Base-by-base conservation (phyloP, 768 basidiomycete genomes). In the Tylopilus balloui region DNA sequence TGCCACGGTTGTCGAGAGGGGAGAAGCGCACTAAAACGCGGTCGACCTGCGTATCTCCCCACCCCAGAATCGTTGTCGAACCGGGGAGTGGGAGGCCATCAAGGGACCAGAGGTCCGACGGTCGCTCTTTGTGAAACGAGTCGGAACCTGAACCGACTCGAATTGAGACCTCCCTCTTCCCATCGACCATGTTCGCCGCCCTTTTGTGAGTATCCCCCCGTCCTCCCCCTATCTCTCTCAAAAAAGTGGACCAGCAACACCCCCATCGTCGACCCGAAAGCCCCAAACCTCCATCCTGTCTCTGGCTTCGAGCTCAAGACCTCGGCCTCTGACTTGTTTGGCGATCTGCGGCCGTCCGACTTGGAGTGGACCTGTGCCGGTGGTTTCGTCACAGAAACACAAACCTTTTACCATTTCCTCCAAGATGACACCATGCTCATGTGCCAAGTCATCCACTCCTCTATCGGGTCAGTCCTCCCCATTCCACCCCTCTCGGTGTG, bases 321-420 rank as follows among this genome's bases (percentile, higher is more conserved):
- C 12, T 72, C 75, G 7, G 78, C 76, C 23, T 71, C 75, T 20
- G 80, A 88, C 56, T 68, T 86, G 40, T 83, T 80, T 53, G 91
- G 90, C n/a, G 79, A 83, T 57, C 81, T 95, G 48, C 80, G 80
- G 56, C 70, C 78, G 17, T 78, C 77, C 58, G 92, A 95, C 67
- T 78, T 79, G 27, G 84, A 88, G 63, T 95, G 92, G 92, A 64
- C 80, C 25, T 92, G 88, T 66, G 73, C 82, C 0, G 75, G 81
- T 42, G 92, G 94, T 1, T 95, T 98, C 66, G 78, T 80, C 21
- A 86, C 92, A 0, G 96, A 98, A 68, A 96, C 95, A 0, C 92
- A 96, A 64, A 76, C 66, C 0, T 98, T 86, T 71, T 99, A 99
- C 69, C 73, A 84, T 38, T 77, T 86, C 58, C 74, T 88, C 8